These are phyloP conservation scores for Favolaschia claudopus DNA, from an alignment of 768 basidiomycete genomes.

Conservation along the genomic window DNA sequence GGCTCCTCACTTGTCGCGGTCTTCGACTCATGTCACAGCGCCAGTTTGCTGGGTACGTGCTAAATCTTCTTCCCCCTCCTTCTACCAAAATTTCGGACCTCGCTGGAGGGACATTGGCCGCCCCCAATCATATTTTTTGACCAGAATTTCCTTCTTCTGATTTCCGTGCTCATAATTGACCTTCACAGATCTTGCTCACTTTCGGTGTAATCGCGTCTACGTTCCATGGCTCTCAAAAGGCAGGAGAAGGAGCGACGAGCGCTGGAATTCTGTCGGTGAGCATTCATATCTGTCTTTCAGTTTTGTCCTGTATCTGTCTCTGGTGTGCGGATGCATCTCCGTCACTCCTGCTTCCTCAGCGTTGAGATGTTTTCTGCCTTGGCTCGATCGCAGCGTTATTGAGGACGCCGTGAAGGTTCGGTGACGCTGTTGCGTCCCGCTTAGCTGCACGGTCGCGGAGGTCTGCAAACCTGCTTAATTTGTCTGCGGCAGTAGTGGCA, in stretches of 20 bases:
- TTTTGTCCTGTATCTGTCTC: not conserved
- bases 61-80: not conserved
- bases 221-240: constrained; percentile 57
- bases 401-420: too few species aligned
- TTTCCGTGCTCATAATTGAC: not conserved
- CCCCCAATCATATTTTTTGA: too few species aligned
- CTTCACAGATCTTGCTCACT: constrained; percentile 49
- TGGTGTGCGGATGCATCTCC: constrained; percentile 9
- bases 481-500: too few species aligned
- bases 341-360: not conserved
- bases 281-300: not conserved
- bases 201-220: constrained; percentile 52
- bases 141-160: not conserved
- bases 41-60: constrained; percentile 45
- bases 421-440: too few species aligned
- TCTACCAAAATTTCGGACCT: not conserved
- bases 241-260: constrained; percentile 40
- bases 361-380: too few species aligned
- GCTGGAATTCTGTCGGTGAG: constrained; percentile 42
- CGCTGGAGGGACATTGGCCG: too few species aligned
- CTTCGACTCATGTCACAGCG: constrained; percentile 52
- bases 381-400: too few species aligned
- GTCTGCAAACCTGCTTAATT: too few species aligned
- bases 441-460: too few species aligned
- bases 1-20: constrained; percentile 47